Evolutionary conservation across 164 flowering plant species (phyloP), one percentile per base, ranked within the genome.

Genomic region (Sextonia rubra): DNA sequence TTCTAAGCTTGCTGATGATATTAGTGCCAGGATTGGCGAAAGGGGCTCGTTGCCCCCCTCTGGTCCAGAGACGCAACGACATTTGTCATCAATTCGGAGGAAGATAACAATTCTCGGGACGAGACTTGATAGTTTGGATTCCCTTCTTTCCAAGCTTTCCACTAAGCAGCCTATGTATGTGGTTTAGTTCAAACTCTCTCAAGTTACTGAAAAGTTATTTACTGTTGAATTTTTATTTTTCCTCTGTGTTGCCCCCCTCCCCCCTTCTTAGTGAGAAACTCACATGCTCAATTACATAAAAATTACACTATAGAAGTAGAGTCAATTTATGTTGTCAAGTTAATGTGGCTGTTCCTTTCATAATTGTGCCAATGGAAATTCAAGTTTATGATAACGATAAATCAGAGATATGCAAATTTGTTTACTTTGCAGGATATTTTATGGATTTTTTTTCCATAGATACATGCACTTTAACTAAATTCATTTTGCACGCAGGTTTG

Each of bases 51-150:
- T 83, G 48, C 83, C 92, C 15, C 77, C 85, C 27, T 80, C 97
- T 9, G 97, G 97, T 69, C 90, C 94, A 64, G 97, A 90, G 20
- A 73, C 88, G 18, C 95, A 90, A 77, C 89, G 97, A 20, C 90
- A 91, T 80, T 79, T 84, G 8, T 94, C 99, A 60, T 85, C 94
- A 3, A 88, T 85, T 37, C 70, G 95, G 71, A 83, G 99, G 78
- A 94, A 92, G 84, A 87, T 90, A 68, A 91, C 95, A 17, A 91
- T 94, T 48, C 76, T 92, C 47, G 87, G 91, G 56, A 92, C 97
- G 29, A 87, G 93, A 81, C 85, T 94, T 70, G 99, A 92, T 74
- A 89, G 84, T 80, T 79, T 94, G 65, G 90, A 88, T 73, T 85
- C 94, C 76, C 84, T 86, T 64, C 77, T 93, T 62, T 68, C 93